A percentile compares a stretch with the other conserved stretches of the same genome.
Evolutionary conservation across 2,329 filamentous ascomycete species (phyloP).

Genomic region (Pyrenophora teres): DNA sequence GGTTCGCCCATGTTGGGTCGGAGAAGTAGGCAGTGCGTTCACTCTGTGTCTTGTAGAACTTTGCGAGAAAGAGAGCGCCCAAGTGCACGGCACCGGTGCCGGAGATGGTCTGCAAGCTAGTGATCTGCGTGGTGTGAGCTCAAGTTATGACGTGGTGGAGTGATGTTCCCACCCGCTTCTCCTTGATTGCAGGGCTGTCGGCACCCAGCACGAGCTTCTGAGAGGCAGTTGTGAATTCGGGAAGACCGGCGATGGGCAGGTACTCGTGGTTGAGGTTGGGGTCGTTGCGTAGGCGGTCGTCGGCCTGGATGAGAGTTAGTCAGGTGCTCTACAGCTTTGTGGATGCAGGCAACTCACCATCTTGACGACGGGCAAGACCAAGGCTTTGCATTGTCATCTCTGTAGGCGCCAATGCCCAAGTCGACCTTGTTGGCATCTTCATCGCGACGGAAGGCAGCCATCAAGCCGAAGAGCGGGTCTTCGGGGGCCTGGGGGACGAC

Average conservation of each 20-base stretch:
- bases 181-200: constrained; percentile 78
- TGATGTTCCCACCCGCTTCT: constrained; percentile 68
- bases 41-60: constrained; percentile 74
- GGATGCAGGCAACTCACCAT: constrained; percentile 66
- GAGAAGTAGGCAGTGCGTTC: constrained; percentile 85
- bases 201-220: constrained; percentile 85
- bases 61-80: constrained; percentile 89
- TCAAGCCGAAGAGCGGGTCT: constrained; percentile 91
- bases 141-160: constrained; percentile 28
- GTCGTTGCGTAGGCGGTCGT: constrained; percentile 85
- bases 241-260: constrained; percentile 88
- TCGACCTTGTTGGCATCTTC: constrained; percentile 81
- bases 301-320: constrained; percentile 65
- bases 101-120: constrained; percentile 91
- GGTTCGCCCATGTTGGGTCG: constrained; percentile 96
- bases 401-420: constrained; percentile 91
- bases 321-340: background rate
- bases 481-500: constrained; percentile 88
- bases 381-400: constrained; percentile 92
- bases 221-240: constrained; percentile 84
- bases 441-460: constrained; percentile 85
- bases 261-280: constrained; percentile 97
- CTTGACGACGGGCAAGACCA: constrained; percentile 95
- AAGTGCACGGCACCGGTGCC: constrained; percentile 95
- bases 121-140: constrained; percentile 54